Percentiles rank a stretch among this genome's conserved stretches.
These are phyloP conservation scores for Schizothecium vesticola DNA, from an alignment of 495 filamentous ascomycete genomes.

Conservation along the genomic window DNA sequence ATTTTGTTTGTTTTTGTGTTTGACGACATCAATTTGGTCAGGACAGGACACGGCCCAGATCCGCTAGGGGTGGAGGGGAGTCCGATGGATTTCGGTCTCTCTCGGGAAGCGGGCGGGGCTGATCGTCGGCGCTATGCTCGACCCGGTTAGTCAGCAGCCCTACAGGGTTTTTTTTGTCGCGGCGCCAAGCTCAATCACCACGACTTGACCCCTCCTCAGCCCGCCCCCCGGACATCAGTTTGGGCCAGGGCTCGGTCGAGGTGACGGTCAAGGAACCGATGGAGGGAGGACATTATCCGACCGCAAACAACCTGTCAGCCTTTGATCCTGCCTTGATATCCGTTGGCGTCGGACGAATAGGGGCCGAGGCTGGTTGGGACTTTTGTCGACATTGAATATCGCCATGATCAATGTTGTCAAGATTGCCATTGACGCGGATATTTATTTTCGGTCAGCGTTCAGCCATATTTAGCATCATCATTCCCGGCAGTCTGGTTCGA, in stretches of 20 bases:
- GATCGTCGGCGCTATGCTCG: constrained; percentile 1
- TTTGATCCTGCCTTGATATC: not conserved
- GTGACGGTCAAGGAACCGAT: not conserved
- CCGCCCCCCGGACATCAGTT: not conserved
- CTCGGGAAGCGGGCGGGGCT: not conserved
- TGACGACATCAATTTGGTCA: no score
- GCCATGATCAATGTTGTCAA: not conserved
- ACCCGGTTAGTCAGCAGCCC: constrained; percentile 9
- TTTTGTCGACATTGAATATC: not conserved
- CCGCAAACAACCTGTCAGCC: not conserved
- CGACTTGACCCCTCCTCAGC: not conserved
- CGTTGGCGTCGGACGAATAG: not conserved
- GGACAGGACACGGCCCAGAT: not conserved
- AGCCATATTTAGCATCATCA: constrained; percentile 1
- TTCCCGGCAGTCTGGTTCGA: constrained; percentile 5
- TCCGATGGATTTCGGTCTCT: not conserved
- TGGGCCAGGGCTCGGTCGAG: not conserved
- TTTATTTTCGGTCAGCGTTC: not conserved
- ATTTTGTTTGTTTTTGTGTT: no score
- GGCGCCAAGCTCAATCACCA: not conserved
- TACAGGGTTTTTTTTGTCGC: constrained; percentile 7
- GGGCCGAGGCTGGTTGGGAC: not conserved
- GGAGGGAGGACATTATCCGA: not conserved
- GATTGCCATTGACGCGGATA: not conserved
- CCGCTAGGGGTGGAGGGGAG: not conserved